phyloP scores from a whole-genome alignment of 352 stramenopile species.

The Phytophthora citricola region DNA sequence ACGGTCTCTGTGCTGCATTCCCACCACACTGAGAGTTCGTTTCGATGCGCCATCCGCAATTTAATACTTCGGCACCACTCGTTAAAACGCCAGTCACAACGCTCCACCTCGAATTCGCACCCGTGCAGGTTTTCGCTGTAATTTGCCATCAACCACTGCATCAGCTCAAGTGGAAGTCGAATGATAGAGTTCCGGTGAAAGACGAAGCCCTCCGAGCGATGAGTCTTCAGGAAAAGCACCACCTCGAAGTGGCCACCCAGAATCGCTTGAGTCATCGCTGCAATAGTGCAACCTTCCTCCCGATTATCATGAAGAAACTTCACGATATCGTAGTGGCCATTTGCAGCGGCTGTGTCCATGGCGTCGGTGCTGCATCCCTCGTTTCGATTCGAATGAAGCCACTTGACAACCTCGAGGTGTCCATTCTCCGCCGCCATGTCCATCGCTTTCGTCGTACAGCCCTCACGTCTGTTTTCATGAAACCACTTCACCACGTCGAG shows the following conservation, averaged over 20 bases:
- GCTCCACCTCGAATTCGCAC: constrained; percentile 35
- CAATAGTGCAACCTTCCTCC: constrained; percentile 29
- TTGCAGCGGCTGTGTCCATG: constrained; percentile 32
- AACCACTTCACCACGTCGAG: constrained; percentile 40
- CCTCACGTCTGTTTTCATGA: constrained; percentile 34
- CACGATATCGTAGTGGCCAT: constrained; percentile 30
- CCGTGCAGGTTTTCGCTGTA: constrained; percentile 24
- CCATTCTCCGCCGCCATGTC: constrained; percentile 36
- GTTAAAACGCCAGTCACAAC: constrained; percentile 35
- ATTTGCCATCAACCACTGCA: constrained; percentile 36
- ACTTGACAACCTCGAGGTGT: constrained; percentile 41
- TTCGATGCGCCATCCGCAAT: constrained; percentile 32
- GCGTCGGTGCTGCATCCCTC: constrained; percentile 37
- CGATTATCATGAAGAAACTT: constrained; percentile 37
- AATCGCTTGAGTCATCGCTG: constrained; percentile 35
- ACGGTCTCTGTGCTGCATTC: constrained; percentile 22
- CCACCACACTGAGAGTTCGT: constrained; percentile 35
- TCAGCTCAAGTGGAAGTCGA: constrained; percentile 32
- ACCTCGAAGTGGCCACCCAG: constrained; percentile 31
- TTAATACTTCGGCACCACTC: constrained; percentile 29
- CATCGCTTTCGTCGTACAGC: constrained; percentile 34
- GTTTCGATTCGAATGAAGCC: constrained; percentile 27
- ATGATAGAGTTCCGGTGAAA: constrained; percentile 31
- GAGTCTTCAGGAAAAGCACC: constrained; percentile 28
- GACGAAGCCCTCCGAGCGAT: constrained; percentile 30